A percentile compares a stretch with the other conserved stretches of the same genome.
phyloP scores from a whole-genome alignment of 371 early-diverging fungal genomes.

The Mucor sp. region DNA sequence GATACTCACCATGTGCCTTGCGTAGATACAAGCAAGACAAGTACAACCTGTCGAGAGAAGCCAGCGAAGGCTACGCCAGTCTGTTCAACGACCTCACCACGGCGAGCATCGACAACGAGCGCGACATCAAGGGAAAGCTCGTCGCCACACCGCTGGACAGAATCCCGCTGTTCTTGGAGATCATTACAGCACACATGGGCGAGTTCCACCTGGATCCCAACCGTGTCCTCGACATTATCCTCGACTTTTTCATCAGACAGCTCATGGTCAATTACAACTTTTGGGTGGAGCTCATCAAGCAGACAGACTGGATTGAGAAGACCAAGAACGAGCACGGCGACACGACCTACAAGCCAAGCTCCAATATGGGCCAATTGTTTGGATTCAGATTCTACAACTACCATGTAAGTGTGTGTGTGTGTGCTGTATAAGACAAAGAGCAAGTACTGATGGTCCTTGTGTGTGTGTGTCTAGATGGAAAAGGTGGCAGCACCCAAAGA shows the following conservation, averaged over 20 bases:
- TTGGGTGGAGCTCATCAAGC: conserved; percentile 73
- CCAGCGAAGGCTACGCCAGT: conserved; percentile 86
- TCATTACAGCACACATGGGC: conserved; percentile 63
- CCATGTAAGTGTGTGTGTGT: conserved; percentile 31
- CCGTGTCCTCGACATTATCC: conserved; percentile 81
- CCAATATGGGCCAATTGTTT: conserved; percentile 75
- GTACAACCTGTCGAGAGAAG: conserved; percentile 89
- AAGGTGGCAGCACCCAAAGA: conserved; percentile 36
- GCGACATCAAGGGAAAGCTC: conserved; percentile 29
- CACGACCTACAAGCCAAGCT: conserved; percentile 21
- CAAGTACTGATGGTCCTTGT: no score
- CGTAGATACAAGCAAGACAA: conserved; percentile 90
- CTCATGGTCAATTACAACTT: conserved; percentile 75
- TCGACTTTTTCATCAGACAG: conserved; percentile 80
- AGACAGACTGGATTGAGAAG: conserved; percentile 70
- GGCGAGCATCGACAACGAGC: conserved; percentile 37
- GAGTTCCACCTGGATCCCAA: conserved; percentile 90
- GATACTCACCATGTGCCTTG: no score
- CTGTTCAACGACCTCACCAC: conserved; percentile 67
- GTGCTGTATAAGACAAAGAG: background rate
- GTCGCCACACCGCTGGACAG: conserved; percentile 37
- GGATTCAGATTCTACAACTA: conserved; percentile 83
- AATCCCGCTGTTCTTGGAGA: conserved; percentile 39
- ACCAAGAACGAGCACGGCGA: conserved; percentile 8
- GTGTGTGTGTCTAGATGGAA: conserved; percentile 7